Base-by-base conservation (phyloP, 345 rosid species). In the Murraya koenigii region DNA sequence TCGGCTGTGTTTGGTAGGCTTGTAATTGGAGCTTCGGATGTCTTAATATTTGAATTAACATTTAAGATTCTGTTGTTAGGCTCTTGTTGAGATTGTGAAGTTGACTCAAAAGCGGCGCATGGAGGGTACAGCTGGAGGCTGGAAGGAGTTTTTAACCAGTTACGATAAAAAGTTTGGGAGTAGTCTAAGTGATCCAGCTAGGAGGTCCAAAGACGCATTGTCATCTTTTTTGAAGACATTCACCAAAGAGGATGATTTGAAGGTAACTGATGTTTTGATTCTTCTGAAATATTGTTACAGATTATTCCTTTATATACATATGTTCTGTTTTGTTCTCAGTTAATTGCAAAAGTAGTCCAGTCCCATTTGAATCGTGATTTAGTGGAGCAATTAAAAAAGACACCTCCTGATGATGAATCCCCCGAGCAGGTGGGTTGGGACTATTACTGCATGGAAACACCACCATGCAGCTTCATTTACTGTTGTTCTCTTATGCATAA, bases 101-200 rank as follows among this genome's bases (percentile, higher is more conserved):
- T 22, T 90, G 73, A 85, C 83, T 38, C 98, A 94, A 75, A 89
- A 86, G 66, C 82, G 86, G 69, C 83, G 87, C 19, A 74, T 89
- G 84, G 63, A 75, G 72, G 97, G 98, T 13, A 59, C 72, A 0
- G 71, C 81, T 0, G 97, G 97, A 74, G 84, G 75, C 52, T 94
- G 97, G 97, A 93, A 93, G 75, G 94, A 90, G 0, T 94, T 94
- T 78, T 76, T 94, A 39, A 85, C 85, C 22, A 44, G 32, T 61
- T 26, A 86, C 61, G 97, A 94, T 72, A 85, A 66, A 58, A 88
- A 81, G 75, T 25, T 86, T 1, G 98, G 97, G 55, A 75, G 89
- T 70, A 78, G 82, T 77, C 47, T 90, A 70, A 91, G 97, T 79
- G 97, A 95, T 82, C 97, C 98, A 9, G 69, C 92, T 11, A 87